Evolutionary conservation across 2,329 filamentous ascomycete genomes (phyloP), one percentile per base, ranked within the genome.

Genomic region (Trichoderma cornu-damae): DNA sequence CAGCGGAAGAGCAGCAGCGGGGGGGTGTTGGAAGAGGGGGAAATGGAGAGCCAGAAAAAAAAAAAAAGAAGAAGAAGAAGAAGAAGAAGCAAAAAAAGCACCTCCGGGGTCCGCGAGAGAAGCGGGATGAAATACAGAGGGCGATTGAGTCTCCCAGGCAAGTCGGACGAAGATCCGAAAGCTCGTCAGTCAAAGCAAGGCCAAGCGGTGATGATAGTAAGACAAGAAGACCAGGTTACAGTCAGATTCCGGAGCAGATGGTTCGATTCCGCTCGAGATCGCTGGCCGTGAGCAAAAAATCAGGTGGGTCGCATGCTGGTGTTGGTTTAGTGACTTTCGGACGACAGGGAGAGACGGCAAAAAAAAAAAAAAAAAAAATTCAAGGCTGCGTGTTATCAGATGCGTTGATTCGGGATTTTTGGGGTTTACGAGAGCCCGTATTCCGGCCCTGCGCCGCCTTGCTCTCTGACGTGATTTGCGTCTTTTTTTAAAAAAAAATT

Each of bases 121-220:
- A 43, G 28, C 22, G 20, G 37, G 9, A 11, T 35, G 18, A 24
- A 28, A 37, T n/a, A 35, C 6, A 46, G 26, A 46, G 32, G 26
- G 34, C 48, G 20, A 62, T 53, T 49, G 54, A 51, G 59, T 44
- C 50, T 47, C 51, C 26, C 16, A 47, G 24, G 58, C 18, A 42
- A n/a, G 47, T 47, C 44, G n/a, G 24, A 34, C 26, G 16, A 55
- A 9, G 3, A 5, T 30, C 32, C 11, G 42, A 38, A n/a, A 44
- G 40, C 52, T 55, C 14, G 52, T 30, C 42, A 37, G 34, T 50
- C 32, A 42, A 22, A 14, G 2, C 22, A 38, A 42, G 47, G 47
- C 46, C 46, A 47, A 30, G 40, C 26, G 22, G 35, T 40, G 47
- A 37, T 38, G 30, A 42, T 48, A 58, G 57, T 54, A 16, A 53